Base-by-base conservation (phyloP, 2,329 filamentous ascomycete genomes). In the Penicillium brevicompactum region DNA sequence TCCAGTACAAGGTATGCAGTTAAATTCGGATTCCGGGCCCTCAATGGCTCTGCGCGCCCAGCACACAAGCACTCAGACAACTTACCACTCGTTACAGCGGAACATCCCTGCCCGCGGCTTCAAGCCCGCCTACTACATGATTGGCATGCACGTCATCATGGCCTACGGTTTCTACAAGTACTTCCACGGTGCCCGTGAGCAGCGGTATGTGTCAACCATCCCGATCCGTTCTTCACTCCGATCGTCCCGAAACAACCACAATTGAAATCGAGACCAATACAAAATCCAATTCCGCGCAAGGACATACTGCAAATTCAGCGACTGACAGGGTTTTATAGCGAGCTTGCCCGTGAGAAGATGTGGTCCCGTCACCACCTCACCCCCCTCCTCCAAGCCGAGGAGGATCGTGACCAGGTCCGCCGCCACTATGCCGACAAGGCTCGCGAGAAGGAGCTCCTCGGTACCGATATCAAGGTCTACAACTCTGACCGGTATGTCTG, bases 351-450 rank as follows among this genome's bases (percentile, higher is more conserved):
- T 68, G 94, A 99, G 74, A 99, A 97, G 83, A 94, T 96, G 86
- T 99, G 94, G 94, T 86, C 91, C 59, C 89, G 94, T 72, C 96
- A 99, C 78, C 87, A 97, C 78, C 83, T 99, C 62, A 94, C 93
- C 70, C 94, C 94, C 55, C 80, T 96, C 61, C 86, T 99, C 61
- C 93, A 97, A 75, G 94, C 94, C 53, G 94, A 99, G 74, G 92
- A 96, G 76, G 94, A 99, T 80, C 88, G 94, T 58, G 94, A 99
- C 78, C 88, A 93, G 74, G 92, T 96, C 61, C 85, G 94, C 64
- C 84, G 93, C 71, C 85, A 93, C 76, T 84, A 88, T 63, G 94
- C 94, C 55, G 91, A 96, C 76, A 87, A 91, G 83, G 87, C 87
- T 63, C 85, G 94, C 63, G 94, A 97, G 84, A 91, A 92, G 84